phyloP scores from a whole-genome alignment of 202 grass and related monocot species.

The Panicum virgatum region DNA sequence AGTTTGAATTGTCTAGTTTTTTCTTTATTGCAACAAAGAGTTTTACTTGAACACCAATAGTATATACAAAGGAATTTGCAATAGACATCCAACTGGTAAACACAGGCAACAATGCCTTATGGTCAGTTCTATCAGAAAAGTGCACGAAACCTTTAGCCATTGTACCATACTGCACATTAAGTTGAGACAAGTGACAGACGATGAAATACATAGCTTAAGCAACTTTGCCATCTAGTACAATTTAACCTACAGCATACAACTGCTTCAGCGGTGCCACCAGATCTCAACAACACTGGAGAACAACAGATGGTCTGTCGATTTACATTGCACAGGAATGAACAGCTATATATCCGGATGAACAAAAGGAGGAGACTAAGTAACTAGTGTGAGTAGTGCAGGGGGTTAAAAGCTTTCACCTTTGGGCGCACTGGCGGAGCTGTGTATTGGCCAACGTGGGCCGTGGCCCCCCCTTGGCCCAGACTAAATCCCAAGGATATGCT shows the following conservation, averaged over 20 bases:
- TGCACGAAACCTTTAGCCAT: background rate
- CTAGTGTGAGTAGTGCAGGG: background rate
- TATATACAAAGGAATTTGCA: background rate
- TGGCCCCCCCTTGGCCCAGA: too few species aligned
- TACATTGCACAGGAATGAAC: background rate
- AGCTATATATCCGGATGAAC: background rate
- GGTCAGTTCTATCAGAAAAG: background rate
- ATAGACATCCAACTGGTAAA: background rate
- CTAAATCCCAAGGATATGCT: too few species aligned
- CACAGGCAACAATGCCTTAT: conserved; percentile 3
- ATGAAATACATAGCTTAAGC: background rate
- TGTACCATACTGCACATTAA: background rate
- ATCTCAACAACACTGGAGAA: background rate
- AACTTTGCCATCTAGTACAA: background rate
- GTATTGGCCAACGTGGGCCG: too few species aligned
- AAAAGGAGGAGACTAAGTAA: background rate
- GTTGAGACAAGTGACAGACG: background rate
- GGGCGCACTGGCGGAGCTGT: too few species aligned
- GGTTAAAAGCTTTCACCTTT: conserved; percentile 41
- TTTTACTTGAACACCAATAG: conserved; percentile 6
- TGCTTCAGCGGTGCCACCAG: background rate
- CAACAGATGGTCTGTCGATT: background rate
- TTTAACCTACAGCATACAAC: background rate
- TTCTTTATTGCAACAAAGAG: background rate
- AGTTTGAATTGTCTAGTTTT: background rate